A percentile compares a stretch with the other conserved stretches of the same genome.
phyloP scores from a whole-genome alignment of 306 rosid species.

The Sechiopsis laciniata region DNA sequence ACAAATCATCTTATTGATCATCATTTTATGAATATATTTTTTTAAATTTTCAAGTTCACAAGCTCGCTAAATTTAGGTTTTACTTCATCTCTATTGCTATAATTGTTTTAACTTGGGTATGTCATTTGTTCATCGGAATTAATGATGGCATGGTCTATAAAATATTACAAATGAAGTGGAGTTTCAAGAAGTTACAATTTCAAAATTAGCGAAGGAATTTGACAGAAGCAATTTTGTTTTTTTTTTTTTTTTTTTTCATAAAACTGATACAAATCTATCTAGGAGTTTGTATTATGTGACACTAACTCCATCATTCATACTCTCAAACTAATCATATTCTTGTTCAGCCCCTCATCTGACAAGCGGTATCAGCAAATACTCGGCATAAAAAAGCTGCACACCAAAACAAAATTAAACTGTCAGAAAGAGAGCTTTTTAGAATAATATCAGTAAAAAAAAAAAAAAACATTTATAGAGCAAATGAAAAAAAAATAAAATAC shows the following conservation, averaged over 20 bases:
- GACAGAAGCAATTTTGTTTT: background rate
- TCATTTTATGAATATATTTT: too few relatives aligned
- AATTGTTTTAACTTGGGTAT: background rate
- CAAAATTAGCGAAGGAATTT: background rate
- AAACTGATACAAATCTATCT: background rate
- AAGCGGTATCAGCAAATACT: constrained; percentile 75
- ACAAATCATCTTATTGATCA: too few relatives aligned
- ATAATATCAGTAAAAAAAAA: too few relatives aligned
- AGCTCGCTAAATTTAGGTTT: background rate
- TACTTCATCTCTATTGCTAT: background rate
- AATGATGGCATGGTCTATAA: background rate
- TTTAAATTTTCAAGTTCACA: too few relatives aligned
- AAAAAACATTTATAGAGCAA: too few relatives aligned
- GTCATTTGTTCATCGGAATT: background rate
- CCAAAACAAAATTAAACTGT: constrained; percentile 24
- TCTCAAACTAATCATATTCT: background rate
- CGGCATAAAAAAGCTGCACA: constrained; percentile 82
- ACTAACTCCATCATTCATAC: background rate
- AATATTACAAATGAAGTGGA: too few relatives aligned
- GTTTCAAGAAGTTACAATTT: background rate
- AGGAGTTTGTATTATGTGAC: background rate
- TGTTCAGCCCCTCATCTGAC: constrained; percentile 47
- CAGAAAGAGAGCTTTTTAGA: too few relatives aligned
- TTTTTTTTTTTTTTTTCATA: background rate
- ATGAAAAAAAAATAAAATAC: too few relatives aligned